Evolutionary conservation across 768 basidiomycete genomes (phyloP).

Genomic region (Scleroderma bovista): DNA sequence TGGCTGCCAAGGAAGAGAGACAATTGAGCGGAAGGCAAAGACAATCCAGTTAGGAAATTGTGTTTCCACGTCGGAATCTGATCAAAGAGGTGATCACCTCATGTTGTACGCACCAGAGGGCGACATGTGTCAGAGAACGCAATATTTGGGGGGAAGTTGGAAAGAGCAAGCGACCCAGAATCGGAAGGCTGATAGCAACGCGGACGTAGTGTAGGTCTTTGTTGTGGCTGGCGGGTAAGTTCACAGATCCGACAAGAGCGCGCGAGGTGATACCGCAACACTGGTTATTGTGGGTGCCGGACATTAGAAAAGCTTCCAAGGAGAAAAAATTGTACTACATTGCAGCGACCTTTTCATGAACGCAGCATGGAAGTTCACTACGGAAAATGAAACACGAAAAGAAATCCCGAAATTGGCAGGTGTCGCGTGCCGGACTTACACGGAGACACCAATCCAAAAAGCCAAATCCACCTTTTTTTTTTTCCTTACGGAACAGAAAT

Average conservation of each 20-base stretch:
- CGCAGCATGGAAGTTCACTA: background rate
- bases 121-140: conserved; percentile 23
- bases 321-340: conserved; percentile 15
- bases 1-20: conserved; percentile 16
- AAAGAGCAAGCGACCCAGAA: conserved; percentile 22
- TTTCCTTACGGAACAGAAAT: conserved; percentile 27
- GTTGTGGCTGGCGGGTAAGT: conserved; percentile 6
- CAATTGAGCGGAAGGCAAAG: conserved; percentile 23
- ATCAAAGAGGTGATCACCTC: conserved; percentile 29
- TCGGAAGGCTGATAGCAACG: conserved; percentile 2
- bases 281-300: conserved; percentile 29
- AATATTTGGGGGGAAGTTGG: conserved; percentile 17
- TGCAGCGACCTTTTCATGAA: background rate
- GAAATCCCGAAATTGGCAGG: conserved; percentile 11
- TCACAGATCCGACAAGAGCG: conserved; percentile 23
- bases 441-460: conserved; percentile 29
- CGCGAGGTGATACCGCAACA: conserved; percentile 16
- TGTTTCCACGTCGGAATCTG: conserved; percentile 14
- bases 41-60: conserved; percentile 18
- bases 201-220: background rate
- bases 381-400: background rate
- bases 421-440: conserved; percentile 23
- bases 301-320: conserved; percentile 19
- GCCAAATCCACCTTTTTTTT: conserved; percentile 28
- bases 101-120: conserved; percentile 24